phyloP scores from a whole-genome alignment of 148 eudicot species.

The Limonium bicolor region DNA sequence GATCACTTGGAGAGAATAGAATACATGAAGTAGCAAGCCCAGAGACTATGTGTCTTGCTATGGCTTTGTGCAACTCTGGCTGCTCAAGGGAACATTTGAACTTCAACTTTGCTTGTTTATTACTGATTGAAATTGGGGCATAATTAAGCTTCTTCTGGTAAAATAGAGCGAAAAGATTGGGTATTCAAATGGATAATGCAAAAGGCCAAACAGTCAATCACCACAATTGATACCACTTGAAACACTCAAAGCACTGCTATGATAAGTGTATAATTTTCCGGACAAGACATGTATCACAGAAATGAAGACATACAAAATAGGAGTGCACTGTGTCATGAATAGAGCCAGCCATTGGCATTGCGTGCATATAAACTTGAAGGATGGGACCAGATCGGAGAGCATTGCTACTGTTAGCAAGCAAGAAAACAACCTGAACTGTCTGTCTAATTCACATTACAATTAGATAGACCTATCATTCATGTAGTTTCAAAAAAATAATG shows the following conservation, averaged over 20 bases:
- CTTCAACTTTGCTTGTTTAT: slow-evolving; percentile 10
- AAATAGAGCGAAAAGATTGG: not conserved
- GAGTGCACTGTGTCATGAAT: too few species aligned
- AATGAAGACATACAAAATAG: not conserved
- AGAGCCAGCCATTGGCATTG: too few species aligned
- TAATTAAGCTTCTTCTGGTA: not conserved
- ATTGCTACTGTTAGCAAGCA: too few species aligned
- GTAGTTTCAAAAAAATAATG: too few species aligned
- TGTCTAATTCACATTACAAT: too few species aligned
- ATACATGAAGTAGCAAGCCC: slow-evolving; percentile 64
- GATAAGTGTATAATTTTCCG: not conserved
- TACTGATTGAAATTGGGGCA: slow-evolving; percentile 16
- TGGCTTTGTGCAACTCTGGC: slow-evolving; percentile 15
- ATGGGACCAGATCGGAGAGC: too few species aligned
- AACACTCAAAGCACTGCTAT: not conserved
- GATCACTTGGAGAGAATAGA: slow-evolving; percentile 45
- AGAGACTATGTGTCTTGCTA: slow-evolving; percentile 37
- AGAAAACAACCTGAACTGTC: too few species aligned
- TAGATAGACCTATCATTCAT: too few species aligned
- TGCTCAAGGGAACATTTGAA: slow-evolving; percentile 32
- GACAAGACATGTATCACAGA: not conserved
- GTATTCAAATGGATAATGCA: not conserved
- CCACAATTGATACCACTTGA: not conserved
- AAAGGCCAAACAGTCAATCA: not conserved
- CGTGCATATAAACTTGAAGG: too few species aligned